These are phyloP conservation scores for Hypocrella siamensis DNA, from an alignment of 2,329 filamentous ascomycete genomes.

Conservation along the genomic window DNA sequence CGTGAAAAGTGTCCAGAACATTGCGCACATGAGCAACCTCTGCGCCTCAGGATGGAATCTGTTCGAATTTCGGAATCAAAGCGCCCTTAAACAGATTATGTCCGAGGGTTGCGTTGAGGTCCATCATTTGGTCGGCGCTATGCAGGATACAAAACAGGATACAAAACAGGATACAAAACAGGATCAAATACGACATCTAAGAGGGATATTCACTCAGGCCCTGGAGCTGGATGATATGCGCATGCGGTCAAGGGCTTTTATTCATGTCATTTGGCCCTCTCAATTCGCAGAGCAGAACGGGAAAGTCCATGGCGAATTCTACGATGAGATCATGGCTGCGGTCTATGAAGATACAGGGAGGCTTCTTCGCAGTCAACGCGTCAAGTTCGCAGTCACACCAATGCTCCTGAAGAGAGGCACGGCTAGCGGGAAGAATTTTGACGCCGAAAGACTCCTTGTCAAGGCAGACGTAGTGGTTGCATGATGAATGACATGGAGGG, in stretches of 20 bases:
- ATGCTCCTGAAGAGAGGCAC: slow-evolving; percentile 6
- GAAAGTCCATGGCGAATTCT: background rate
- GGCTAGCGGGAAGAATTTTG: slow-evolving; percentile 5
- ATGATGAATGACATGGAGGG: no score
- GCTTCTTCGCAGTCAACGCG: no score
- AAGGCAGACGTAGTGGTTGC: slow-evolving; percentile 1
- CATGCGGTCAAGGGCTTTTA: background rate
- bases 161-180: background rate
- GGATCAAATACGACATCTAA: background rate
- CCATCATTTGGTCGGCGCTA: no score
- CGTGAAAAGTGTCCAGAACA: no score
- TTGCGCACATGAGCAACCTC: no score
- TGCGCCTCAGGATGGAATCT: no score
- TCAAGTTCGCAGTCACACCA: slow-evolving; percentile 3
- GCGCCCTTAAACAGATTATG: no score
- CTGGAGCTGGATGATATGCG: slow-evolving; percentile 1
- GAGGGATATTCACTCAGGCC: background rate
- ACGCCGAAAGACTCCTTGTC: slow-evolving; percentile 2
- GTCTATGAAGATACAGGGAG: background rate
- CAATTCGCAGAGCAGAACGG: background rate
- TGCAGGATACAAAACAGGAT: background rate
- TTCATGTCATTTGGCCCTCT: background rate
- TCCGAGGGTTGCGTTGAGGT: no score
- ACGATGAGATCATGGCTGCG: background rate
- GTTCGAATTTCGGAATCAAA: no score